Conservation (phyloP, 2,329 filamentous ascomycete species). For the Cylindrodendrum hubeiense region DNA sequence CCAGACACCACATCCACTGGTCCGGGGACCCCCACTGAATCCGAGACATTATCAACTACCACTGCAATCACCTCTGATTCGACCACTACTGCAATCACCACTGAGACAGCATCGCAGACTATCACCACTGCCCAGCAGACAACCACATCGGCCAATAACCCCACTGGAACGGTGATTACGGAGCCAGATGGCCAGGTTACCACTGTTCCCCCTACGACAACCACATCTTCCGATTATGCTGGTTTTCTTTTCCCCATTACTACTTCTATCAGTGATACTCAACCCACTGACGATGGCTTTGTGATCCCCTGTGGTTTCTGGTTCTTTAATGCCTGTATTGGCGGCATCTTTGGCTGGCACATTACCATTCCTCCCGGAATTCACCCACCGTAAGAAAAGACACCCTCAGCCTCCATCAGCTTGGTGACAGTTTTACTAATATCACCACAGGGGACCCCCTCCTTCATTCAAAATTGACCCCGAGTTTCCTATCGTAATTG, state of each 20-base stretch:
- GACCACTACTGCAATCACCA: not conserved
- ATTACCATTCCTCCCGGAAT: constrained; percentile 5
- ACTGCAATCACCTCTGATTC: not conserved
- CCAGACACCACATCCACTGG: not conserved
- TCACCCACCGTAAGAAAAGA: constrained; percentile 7
- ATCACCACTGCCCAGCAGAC: not conserved
- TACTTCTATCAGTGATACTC: not conserved
- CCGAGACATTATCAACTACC: not conserved
- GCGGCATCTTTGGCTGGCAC: not conserved
- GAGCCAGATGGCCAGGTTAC: not conserved
- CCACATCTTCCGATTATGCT: not conserved
- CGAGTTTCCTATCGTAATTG: not conserved
- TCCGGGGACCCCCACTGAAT: not conserved
- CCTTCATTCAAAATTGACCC: constrained; percentile 4
- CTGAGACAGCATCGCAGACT: not conserved
- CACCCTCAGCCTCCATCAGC: not conserved
- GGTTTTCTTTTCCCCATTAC: constrained; percentile 2
- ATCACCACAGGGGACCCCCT: constrained; percentile 7
- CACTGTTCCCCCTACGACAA: not conserved
- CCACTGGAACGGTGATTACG: not conserved
- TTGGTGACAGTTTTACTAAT: not conserved
- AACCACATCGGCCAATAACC: not conserved
- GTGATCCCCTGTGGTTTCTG: constrained; percentile 6
- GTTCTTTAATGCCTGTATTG: constrained; percentile 14
- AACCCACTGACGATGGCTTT: constrained; percentile 8